phyloP scores from a whole-genome alignment of 108 stramenopile genomes.

The Skeletonema grethae region DNA sequence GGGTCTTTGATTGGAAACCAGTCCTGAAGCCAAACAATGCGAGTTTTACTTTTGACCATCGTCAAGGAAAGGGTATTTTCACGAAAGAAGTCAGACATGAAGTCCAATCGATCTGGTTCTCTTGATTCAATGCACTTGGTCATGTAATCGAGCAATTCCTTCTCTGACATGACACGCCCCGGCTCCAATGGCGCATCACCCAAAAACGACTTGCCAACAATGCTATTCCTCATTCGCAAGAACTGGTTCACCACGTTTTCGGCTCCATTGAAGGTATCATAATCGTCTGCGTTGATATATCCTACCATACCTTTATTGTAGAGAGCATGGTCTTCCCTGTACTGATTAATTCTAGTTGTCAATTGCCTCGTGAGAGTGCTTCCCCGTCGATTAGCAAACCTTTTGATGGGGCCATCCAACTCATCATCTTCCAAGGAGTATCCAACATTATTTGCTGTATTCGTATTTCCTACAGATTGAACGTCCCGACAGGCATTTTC shows the following conservation, averaged over 20 bases:
- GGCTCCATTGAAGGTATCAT: conserved; percentile 40
- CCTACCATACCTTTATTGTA: conserved; percentile 35
- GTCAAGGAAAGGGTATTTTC: conserved; percentile 54
- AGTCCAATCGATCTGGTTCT: conserved; percentile 46
- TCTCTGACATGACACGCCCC: conserved; percentile 48
- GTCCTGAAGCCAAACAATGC: conserved; percentile 75
- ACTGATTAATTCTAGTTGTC: conserved; percentile 17
- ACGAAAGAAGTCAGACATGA: conserved; percentile 65
- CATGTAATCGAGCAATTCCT: conserved; percentile 55
- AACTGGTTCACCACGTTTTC: conserved; percentile 39
- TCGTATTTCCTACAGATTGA: not conserved
- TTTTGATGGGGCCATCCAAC: not conserved
- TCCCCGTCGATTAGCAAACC: not conserved
- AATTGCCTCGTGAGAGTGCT: conserved; percentile 26
- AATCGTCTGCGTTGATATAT: conserved; percentile 21
- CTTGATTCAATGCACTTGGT: conserved; percentile 58
- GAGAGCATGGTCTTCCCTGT: conserved; percentile 40
- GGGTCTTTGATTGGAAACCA: conserved; percentile 70
- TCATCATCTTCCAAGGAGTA: not conserved
- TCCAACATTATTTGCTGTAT: not conserved
- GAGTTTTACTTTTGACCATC: conserved; percentile 61
- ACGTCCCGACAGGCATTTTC: not conserved
- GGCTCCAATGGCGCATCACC: conserved; percentile 3
- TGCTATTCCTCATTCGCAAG: conserved; percentile 12
- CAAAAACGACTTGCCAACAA: not conserved